These are phyloP conservation scores for Plantago coronopus DNA, from an alignment of 305 asterid species.

Conservation along the genomic window DNA sequence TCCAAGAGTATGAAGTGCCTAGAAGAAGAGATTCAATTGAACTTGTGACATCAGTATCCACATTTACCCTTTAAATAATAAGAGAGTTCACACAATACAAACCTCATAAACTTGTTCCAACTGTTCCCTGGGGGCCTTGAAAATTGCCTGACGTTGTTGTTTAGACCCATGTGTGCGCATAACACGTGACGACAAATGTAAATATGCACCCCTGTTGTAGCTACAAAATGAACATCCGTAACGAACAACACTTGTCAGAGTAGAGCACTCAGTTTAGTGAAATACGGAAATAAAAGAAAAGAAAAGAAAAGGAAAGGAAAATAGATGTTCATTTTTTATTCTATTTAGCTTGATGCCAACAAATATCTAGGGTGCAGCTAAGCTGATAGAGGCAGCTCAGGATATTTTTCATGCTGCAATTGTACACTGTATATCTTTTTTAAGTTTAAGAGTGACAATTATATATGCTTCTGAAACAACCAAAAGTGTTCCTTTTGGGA, in stretches of 20 bases:
- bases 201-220: conserved; percentile 85
- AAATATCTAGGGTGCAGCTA: no score
- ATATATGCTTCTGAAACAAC: no score
- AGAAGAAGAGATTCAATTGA: conserved; percentile 22
- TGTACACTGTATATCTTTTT: no score
- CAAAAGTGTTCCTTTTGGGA: no score
- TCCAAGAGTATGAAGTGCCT: conserved; percentile 98
- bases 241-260: conserved; percentile 16
- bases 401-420: no score
- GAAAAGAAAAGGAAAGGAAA: no score
- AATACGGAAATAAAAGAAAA: not conserved
- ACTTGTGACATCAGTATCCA: conserved; percentile 10
- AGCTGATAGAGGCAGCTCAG: no score
- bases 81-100: conserved; percentile 21
- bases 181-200: conserved; percentile 77
- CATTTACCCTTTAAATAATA: conserved; percentile 12
- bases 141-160: conserved; percentile 84
- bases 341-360: no score
- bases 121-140: conserved; percentile 58
- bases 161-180: conserved; percentile 98
- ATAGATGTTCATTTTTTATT: no score
- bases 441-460: no score
- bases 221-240: conserved; percentile 33
- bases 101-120: conserved; percentile 81
- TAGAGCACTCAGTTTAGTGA: conserved; percentile 14